Evolutionary conservation across 306 rosid genomes (phyloP), one percentile per base, ranked within the genome.

Genomic region (Ormosia emarginata): DNA sequence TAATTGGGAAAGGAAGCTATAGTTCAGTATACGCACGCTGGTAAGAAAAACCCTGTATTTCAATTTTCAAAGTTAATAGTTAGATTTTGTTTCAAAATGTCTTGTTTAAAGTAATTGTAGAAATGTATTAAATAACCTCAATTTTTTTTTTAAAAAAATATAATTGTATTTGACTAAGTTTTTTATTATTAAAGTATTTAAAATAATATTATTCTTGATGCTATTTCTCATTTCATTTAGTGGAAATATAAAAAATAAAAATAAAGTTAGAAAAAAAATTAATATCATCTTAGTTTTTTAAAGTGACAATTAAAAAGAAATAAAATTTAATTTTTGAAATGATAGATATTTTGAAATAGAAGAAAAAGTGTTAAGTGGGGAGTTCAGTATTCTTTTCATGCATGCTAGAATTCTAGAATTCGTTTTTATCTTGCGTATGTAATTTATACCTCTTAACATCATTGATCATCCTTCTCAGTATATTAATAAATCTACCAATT

Each of bases 1-100:
- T 49, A 46, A 84, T 82, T 57, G 89, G 86, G 7, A 76, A 32
- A 2, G 89, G 89, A 59, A 69, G 78, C n/a, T 79, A 78, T 53
- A 86, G 86, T 15, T 79, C 75, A 7, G 86, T 86, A 14, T 86
- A 86, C 79, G 64, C 14, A n/a, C n/a, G n/a, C n/a, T 7, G 89
- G 86, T 82, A 74, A 67, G 80, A 74, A 44, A 36, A 11, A 65
- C 4, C 32, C 2, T 62, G 49, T 9, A 47, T 43, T 46, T 71
- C 33, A 43, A 32, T 43, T 74, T 71, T n/a, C 74, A 33, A 71
- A 40, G 12, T 71, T 52, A 39, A 10, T 77, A 2, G 71, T 40
- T 33, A 49, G 44, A 49, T 80, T 58, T 6, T 49, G 15, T 34
- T 64, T 18, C 36, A 40, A n/a, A n/a, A n/a, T n/a, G n/a, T n/a